Evolutionary conservation across 2,329 filamentous ascomycete species (phyloP), one percentile per base, ranked within the genome.

Genomic region (Monilinia aucupariae): DNA sequence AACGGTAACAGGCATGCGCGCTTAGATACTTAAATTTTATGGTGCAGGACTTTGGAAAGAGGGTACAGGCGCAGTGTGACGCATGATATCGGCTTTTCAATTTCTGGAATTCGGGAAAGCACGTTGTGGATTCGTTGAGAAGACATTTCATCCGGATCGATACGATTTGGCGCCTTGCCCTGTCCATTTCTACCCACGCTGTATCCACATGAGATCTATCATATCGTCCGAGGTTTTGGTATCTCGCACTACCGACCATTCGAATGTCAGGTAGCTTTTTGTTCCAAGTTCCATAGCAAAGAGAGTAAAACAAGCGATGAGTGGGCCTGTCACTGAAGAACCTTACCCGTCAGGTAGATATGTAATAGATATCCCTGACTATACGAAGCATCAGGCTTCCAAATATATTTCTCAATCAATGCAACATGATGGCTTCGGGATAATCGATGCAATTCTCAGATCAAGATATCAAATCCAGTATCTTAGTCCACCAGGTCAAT

Each of bases 31-130:
- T 17, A 34, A 6, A 10, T 32, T 34, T 43, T 17, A 62, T 22
- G 52, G 43, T 39, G 34, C 39, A 34, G 45, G 2, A 15, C 5
- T 39, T 39, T 39, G 13, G 32, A 58, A 39, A 55, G 51, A 41
- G 51, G 60, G 22, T 30, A 62, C 51, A 56, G 50, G 58, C 52
- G 60, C 60, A 62, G 60, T 62, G 60, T 62, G 60, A 62, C 60
- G 52, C 60, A 62, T 62, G 60, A 50, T 22, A 58, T 58, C 52
- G 43, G 32, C 32, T 58, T 49, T 62, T 22, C 41, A 34, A 56
- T 56, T 32, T 49, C 43, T 56, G 59, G 51, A 45, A 43, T 55
- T 61, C 30, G 37, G 37, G 27, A 56, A 39, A 37, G 45, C 34
- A 47, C 37, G 59, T 61, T 53, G 59, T 30, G 51, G n/a, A 62